phyloP scores from a whole-genome alignment of 129 eudicot genomes.

The Logfia minima region DNA sequence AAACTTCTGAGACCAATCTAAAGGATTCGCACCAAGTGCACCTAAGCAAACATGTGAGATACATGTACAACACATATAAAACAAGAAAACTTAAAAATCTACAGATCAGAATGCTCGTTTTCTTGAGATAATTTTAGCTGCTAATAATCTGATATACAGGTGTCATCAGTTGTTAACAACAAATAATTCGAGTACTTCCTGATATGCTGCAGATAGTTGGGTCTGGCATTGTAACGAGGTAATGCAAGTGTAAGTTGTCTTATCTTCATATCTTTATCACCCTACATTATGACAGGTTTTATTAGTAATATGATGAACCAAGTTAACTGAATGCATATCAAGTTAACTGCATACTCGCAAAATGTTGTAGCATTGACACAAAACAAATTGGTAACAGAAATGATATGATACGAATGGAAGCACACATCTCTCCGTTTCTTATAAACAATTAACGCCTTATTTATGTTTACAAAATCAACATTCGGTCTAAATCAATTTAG shows the following conservation, averaged over 20 bases:
- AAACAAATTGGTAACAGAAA: background rate
- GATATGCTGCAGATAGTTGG: background rate
- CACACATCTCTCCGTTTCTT: too few relatives aligned
- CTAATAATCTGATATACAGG: background rate
- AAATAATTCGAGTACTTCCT: background rate
- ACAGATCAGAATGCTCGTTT: background rate
- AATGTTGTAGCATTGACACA: background rate
- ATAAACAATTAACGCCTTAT: too few relatives aligned
- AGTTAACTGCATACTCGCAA: background rate
- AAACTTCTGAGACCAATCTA: too few relatives aligned
- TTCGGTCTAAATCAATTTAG: too few relatives aligned
- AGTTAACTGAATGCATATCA: background rate
- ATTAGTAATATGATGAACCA: background rate
- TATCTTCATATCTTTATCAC: background rate
- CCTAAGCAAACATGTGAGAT: background rate
- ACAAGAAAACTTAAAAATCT: background rate
- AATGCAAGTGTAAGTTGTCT: background rate
- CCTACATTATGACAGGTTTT: background rate
- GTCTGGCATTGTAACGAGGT: background rate
- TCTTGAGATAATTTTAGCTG: background rate
- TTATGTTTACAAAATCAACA: too few relatives aligned
- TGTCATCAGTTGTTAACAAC: background rate
- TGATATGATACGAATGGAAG: too few relatives aligned
- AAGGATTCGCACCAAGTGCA: background rate
- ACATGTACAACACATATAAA: background rate